Percentiles rank a stretch among this genome's conserved stretches.
Conservation (phyloP, 495 filamentous ascomycete species). For the Ascobolus immersus region DNA sequence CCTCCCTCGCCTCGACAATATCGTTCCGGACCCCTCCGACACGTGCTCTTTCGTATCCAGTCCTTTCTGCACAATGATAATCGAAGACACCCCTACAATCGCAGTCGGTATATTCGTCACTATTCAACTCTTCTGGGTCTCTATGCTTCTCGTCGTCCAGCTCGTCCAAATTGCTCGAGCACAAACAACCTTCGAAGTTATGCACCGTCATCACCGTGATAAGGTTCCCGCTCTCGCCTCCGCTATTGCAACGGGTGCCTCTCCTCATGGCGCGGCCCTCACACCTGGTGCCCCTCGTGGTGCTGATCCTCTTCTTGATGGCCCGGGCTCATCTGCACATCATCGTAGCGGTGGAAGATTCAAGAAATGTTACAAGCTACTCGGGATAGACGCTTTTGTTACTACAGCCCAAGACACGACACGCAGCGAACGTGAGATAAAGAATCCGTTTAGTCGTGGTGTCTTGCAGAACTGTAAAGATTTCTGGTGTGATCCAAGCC, state of each 20-base stretch:
- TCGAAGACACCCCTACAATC: conserved; percentile 61
- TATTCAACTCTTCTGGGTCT: conserved; percentile 75
- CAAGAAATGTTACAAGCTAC: conserved; percentile 35
- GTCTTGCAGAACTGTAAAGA: conserved; percentile 70
- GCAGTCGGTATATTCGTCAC: conserved; percentile 50
- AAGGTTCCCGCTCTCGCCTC: conserved; percentile 43
- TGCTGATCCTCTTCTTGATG: conserved; percentile 17
- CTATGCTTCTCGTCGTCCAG: conserved; percentile 84
- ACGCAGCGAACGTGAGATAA: conserved; percentile 18
- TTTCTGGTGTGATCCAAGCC: conserved; percentile 80
- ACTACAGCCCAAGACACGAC: conserved; percentile 47
- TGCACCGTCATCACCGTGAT: conserved; percentile 33
- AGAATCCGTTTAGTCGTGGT: conserved; percentile 68
- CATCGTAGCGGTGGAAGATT: conserved; percentile 5
- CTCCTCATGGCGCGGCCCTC: conserved; percentile 40
- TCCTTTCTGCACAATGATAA: conserved; percentile 41
- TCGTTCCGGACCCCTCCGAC: conserved; percentile 4
- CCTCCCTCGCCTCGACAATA: conserved; percentile 6
- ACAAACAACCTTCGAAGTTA: conserved; percentile 87
- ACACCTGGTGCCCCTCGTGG: conserved; percentile 24
- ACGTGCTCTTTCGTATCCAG: conserved; percentile 56
- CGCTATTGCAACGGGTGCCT: conserved; percentile 49
- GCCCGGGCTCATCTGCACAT: conserved; percentile 17
- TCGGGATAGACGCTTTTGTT: conserved; percentile 81
- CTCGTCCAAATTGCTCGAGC: conserved; percentile 72